phyloP scores from a whole-genome alignment of 139 green algal species.

The Tetradesmus obliquus region DNA sequence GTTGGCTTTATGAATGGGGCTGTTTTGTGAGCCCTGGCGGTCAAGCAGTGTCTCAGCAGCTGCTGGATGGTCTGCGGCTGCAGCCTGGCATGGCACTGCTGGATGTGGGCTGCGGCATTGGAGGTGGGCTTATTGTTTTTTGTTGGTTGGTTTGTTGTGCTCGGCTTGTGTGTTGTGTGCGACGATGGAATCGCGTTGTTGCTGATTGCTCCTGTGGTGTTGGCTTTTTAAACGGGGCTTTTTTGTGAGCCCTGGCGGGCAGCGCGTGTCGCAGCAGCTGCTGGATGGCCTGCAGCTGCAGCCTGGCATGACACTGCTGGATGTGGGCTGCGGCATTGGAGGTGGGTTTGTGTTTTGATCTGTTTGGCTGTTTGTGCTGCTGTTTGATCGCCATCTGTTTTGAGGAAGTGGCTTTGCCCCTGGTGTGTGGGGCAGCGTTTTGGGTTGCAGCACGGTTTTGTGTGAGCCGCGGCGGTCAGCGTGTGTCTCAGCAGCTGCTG shows the following conservation, averaged over 20 bases:
- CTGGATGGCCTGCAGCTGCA: conserved; percentile 68
- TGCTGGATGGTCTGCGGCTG: conserved; percentile 69
- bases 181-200: too few species aligned
- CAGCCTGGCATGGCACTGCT: conserved; percentile 75
- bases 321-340: conserved; percentile 86
- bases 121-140: conserved; percentile 46
- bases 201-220: background rate
- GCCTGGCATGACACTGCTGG: conserved; percentile 75
- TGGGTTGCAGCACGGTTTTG: conserved; percentile 44
- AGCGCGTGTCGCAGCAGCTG: conserved; percentile 70
- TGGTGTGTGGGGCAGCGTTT: too few species aligned
- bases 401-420: too few species aligned
- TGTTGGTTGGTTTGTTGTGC: background rate
- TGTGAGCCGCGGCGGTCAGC: conserved; percentile 78
- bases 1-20: conserved; percentile 76
- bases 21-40: conserved; percentile 88
- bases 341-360: conserved; percentile 27
- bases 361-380: background rate
- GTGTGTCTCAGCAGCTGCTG: conserved; percentile 71
- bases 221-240: background rate
- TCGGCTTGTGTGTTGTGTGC: too few species aligned
- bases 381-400: background rate
- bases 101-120: conserved; percentile 86
- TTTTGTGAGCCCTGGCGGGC: conserved; percentile 83
- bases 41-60: conserved; percentile 63